Evolutionary conservation across 2,329 filamentous ascomycete species (phyloP).

Genomic region (Exophiala dermatitidis): DNA sequence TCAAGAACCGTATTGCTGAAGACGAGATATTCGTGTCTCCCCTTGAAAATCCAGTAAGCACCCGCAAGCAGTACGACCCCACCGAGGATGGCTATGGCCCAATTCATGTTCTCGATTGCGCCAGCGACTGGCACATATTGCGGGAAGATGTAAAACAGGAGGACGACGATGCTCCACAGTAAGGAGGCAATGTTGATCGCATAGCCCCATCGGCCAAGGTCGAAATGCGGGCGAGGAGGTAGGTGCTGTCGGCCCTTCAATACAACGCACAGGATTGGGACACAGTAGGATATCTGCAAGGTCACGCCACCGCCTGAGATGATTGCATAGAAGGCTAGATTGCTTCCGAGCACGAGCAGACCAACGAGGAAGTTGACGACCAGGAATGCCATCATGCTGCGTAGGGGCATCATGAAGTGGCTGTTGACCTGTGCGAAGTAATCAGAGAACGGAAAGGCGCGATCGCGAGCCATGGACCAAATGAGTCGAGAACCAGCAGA

Average conservation of each 20-base stretch:
- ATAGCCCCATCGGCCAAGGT: conserved; percentile 21
- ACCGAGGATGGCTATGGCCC: conserved; percentile 21
- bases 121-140: conserved; percentile 21
- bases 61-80: conserved; percentile 17
- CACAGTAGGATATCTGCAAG: conserved; percentile 20
- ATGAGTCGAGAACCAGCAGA: conserved; percentile 19
- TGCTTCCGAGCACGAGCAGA: conserved; percentile 18
- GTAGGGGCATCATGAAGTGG: conserved; percentile 50
- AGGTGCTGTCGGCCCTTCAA: conserved; percentile 17
- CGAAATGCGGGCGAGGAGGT: conserved; percentile 20
- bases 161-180: conserved; percentile 17
- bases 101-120: conserved; percentile 23
- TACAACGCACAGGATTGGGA: conserved; percentile 20
- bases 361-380: conserved; percentile 19
- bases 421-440: conserved; percentile 49
- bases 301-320: conserved; percentile 21
- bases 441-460: conserved; percentile 51
- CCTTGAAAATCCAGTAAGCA: conserved; percentile 20
- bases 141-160: conserved; percentile 21
- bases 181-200: conserved; percentile 18
- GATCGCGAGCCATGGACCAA: conserved; percentile 45
- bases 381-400: conserved; percentile 18
- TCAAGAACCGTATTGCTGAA: conserved; percentile 19
- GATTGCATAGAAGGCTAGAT: conserved; percentile 21
- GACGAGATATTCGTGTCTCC: conserved; percentile 19